phyloP scores from a whole-genome alignment of 805 yeast genomes.

The Teunomyces barrocoloradensis region DNA sequence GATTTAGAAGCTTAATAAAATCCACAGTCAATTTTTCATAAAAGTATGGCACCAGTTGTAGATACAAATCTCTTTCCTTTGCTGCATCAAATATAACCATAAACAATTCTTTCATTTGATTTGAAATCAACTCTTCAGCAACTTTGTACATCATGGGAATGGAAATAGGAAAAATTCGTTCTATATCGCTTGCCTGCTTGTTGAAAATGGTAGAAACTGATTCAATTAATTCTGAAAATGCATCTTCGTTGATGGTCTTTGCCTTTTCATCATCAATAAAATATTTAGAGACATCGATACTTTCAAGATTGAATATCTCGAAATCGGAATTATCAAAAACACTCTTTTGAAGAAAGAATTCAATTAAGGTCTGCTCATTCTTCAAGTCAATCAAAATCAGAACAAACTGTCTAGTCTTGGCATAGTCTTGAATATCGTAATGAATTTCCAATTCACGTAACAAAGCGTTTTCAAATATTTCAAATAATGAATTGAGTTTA shows the following conservation, averaged over 20 bases:
- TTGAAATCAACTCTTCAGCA: slow-evolving; percentile 44
- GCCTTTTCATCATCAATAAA: slow-evolving; percentile 11
- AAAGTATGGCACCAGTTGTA: slow-evolving; percentile 39
- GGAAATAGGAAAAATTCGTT: slow-evolving; percentile 41
- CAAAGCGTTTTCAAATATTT: slow-evolving; percentile 69
- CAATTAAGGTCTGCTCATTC: slow-evolving; percentile 43
- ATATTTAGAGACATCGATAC: slow-evolving; percentile 21
- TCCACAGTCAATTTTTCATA: slow-evolving; percentile 26
- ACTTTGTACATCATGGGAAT: slow-evolving; percentile 49
- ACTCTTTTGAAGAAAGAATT: slow-evolving; percentile 43
- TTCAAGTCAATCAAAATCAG: slow-evolving; percentile 32
- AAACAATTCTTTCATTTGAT: slow-evolving; percentile 35
- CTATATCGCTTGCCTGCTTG: slow-evolving; percentile 37
- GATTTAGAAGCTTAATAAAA: slow-evolving; percentile 25
- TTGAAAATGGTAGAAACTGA: slow-evolving; percentile 37
- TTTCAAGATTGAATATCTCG: slow-evolving; percentile 29
- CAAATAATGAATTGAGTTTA: slow-evolving; percentile 55
- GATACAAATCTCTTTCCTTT: slow-evolving; percentile 26
- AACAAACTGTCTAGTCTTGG: slow-evolving; percentile 34
- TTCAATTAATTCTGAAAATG: slow-evolving; percentile 14
- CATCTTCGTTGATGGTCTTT: not conserved
- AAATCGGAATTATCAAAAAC: slow-evolving; percentile 36
- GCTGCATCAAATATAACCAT: slow-evolving; percentile 27
- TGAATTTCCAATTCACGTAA: slow-evolving; percentile 65
- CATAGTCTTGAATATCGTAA: slow-evolving; percentile 46